phyloP scores from a whole-genome alignment of 2,329 filamentous ascomycete species.

The Cladosporium oxysporum region DNA sequence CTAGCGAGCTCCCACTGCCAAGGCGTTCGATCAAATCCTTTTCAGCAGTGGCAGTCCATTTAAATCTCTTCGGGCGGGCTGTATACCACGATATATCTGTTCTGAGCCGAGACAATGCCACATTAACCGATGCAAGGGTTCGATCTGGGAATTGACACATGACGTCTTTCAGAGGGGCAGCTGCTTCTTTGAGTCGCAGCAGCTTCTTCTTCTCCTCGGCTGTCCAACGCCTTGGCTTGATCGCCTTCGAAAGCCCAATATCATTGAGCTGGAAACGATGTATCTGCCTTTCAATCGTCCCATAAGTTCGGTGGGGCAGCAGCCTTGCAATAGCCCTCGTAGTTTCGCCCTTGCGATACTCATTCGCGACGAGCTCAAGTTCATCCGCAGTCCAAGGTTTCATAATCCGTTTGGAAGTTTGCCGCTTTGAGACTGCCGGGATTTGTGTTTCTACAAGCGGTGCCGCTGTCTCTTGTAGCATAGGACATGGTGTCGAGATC shows the following conservation, averaged over 20 bases:
- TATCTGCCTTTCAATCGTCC: fast-evolving
- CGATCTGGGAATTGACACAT: not conserved
- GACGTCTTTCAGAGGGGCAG: not conserved
- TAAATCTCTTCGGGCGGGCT: not conserved
- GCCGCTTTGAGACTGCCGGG: not conserved
- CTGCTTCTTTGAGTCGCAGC: not conserved
- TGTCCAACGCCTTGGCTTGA: not conserved
- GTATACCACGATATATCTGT: not conserved
- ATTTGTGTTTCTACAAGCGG: not conserved
- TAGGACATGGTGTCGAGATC: not conserved
- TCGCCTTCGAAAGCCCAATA: not conserved
- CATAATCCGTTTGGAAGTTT: not conserved
- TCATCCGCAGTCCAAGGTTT: not conserved
- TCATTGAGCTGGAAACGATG: not conserved
- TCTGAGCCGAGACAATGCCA: not conserved
- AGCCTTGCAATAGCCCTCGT: not conserved
- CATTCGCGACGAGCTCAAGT: not conserved
- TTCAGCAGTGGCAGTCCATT: not conserved
- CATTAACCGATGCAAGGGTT: not conserved
- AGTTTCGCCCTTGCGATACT: not conserved
- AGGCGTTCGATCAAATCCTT: not conserved
- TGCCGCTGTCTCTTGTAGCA: not conserved
- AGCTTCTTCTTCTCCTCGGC: not conserved
- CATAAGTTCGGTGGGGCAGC: not conserved
- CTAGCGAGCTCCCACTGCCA: not conserved